These are phyloP conservation scores for Prosopis cineraria DNA, from an alignment of 306 rosid species.

Conservation along the genomic window DNA sequence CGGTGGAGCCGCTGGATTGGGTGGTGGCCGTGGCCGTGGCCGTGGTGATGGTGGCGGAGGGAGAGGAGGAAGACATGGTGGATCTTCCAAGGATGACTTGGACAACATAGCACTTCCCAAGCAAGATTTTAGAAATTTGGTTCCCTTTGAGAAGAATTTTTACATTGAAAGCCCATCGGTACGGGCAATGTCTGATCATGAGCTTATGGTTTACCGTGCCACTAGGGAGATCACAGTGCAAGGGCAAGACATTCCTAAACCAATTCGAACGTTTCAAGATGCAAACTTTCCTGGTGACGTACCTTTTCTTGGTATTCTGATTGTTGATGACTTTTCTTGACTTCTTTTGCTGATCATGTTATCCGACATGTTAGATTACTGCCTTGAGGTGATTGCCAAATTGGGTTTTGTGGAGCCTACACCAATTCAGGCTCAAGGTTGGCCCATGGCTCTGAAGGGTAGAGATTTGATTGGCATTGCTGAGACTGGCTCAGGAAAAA, in stretches of 20 bases:
- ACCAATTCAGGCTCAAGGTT: slow-evolving; percentile 96
- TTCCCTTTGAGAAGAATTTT: slow-evolving; percentile 87
- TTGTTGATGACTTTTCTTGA: slow-evolving; percentile 9
- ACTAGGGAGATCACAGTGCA: slow-evolving; percentile 79
- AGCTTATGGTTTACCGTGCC: slow-evolving; percentile 58
- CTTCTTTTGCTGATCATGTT: slow-evolving; percentile 26
- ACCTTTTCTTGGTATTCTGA: slow-evolving; percentile 12
- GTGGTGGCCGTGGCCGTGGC: not conserved
- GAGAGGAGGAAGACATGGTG: slow-evolving; percentile 69
- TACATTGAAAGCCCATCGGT: slow-evolving; percentile 65
- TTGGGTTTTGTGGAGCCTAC: slow-evolving; percentile 97
- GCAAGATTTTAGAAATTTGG: slow-evolving; percentile 79
- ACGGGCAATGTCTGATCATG: slow-evolving; percentile 73
- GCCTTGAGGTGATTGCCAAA: slow-evolving; percentile 84
- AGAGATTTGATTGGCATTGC: slow-evolving; percentile 96
- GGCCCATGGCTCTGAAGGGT: slow-evolving; percentile 99
- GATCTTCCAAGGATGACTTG: slow-evolving; percentile 74
- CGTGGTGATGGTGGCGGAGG: slow-evolving; percentile 30
- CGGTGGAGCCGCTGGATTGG: slow-evolving; percentile 32
- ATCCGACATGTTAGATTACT: slow-evolving; percentile 58
- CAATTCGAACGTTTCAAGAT: slow-evolving; percentile 69
- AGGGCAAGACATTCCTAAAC: slow-evolving; percentile 85
- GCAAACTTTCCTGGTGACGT: slow-evolving; percentile 81
- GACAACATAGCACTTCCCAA: slow-evolving; percentile 69
- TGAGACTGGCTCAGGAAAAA: slow-evolving; percentile 98